Percentiles rank a stretch among this genome's conserved stretches.
These are phyloP conservation scores for Chrysophaeum taylorii DNA, from an alignment of 352 stramenopile genomes.

Conservation along the genomic window DNA sequence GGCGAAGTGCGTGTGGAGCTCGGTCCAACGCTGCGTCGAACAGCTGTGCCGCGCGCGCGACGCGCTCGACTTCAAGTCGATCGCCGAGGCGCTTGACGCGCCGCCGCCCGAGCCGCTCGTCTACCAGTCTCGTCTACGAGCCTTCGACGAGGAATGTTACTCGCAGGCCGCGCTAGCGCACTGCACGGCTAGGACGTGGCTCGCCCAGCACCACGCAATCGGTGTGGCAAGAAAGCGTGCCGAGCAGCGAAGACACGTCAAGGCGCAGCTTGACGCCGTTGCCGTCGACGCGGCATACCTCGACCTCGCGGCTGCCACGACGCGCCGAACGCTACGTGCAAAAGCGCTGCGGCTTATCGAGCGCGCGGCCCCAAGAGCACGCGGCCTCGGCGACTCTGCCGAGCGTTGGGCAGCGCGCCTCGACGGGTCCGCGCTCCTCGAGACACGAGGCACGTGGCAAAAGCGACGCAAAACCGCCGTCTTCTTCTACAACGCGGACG, in stretches of 20 bases:
- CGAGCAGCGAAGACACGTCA: neutral
- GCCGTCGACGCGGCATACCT: neutral
- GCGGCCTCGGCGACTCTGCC: conserved; percentile 15
- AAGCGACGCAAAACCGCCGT: neutral
- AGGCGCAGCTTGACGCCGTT: neutral
- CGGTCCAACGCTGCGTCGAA: conserved; percentile 19
- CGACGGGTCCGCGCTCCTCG: neutral
- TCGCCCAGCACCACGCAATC: neutral
- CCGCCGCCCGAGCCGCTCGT: neutral
- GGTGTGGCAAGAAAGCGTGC: neutral
- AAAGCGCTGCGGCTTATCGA: neutral
- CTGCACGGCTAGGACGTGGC: neutral
- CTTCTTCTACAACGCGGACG: conserved; percentile 24
- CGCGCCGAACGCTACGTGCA: neutral
- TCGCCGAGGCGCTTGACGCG: neutral
- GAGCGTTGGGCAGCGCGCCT: neutral
- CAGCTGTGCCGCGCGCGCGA: conserved; percentile 7
- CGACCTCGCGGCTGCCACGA: neutral
- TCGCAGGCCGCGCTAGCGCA: neutral
- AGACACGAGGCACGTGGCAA: conserved; percentile 13
- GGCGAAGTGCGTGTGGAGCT: conserved; percentile 19
- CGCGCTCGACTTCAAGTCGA: conserved; percentile 8
- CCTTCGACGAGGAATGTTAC: conserved; percentile 19
- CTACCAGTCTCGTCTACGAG: neutral
- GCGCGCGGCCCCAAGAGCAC: neutral